phyloP scores from a whole-genome alignment of 352 stramenopile species.

The Blastocystis sp. region DNA sequence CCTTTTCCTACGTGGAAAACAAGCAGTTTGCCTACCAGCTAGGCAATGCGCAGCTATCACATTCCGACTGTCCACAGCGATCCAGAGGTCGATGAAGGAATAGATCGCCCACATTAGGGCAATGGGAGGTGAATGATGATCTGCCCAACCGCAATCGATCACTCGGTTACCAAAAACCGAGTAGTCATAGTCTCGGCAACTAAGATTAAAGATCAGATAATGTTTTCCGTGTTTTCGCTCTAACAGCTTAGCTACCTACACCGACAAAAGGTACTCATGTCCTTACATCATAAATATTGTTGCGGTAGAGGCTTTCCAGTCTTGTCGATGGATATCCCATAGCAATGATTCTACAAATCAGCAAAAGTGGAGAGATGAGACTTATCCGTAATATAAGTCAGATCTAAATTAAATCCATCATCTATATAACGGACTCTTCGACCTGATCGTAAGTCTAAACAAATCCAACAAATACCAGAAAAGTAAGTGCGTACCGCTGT shows the following conservation, averaged over 20 bases:
- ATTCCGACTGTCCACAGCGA: conserved; percentile 13
- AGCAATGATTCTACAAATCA: conserved; percentile 23
- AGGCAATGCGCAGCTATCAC: conserved; percentile 45
- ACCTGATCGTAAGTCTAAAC: not conserved
- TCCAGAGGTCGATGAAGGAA: conserved; percentile 46
- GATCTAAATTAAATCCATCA: conserved; percentile 31
- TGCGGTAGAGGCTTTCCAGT: conserved; percentile 51
- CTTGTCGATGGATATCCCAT: conserved; percentile 51
- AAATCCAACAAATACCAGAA: not conserved
- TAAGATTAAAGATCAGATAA: conserved; percentile 39
- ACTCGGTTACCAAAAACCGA: conserved; percentile 16
- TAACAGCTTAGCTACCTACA: conserved; percentile 6
- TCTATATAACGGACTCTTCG: conserved; percentile 32
- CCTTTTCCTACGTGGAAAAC: not conserved
- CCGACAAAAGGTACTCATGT: not conserved
- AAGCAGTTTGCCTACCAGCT: not conserved
- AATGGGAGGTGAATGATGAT: conserved; percentile 52
- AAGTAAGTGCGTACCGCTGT: conserved; percentile 46
- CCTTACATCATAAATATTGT: conserved; percentile 46
- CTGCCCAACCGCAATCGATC: conserved; percentile 32
- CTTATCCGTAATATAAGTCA: conserved; percentile 52
- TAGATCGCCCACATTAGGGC: conserved; percentile 55
- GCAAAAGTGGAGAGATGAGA: not conserved
- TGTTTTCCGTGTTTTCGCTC: conserved; percentile 39
- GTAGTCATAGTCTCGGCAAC: conserved; percentile 41